Conservation (phyloP, 176 grass and related monocot genomes). For the Phoenix dactylifera region DNA sequence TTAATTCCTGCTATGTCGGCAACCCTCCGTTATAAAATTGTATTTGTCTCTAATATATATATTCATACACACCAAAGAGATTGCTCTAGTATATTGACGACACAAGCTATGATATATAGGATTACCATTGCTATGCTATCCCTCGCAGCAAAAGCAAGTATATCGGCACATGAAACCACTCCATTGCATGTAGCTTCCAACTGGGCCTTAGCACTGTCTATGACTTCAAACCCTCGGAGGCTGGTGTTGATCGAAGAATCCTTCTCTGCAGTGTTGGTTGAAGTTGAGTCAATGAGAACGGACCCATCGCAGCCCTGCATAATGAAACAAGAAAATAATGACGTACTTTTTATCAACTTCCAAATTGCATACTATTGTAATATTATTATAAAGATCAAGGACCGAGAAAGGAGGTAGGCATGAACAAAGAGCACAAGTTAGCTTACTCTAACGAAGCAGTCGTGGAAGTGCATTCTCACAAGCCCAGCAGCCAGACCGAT, state of each 20-base stretch:
- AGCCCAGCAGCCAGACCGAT: slow-evolving; percentile 62
- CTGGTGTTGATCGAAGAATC: slow-evolving; percentile 64
- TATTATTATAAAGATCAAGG: not conserved
- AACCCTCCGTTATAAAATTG: too few species aligned
- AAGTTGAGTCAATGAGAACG: slow-evolving; percentile 70
- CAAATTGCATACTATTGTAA: too few species aligned
- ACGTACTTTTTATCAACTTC: not conserved
- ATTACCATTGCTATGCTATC: slow-evolving; percentile 23
- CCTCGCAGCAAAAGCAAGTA: slow-evolving; percentile 87
- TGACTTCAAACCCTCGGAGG: slow-evolving; percentile 68
- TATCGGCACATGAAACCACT: slow-evolving; percentile 76
- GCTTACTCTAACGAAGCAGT: slow-evolving; percentile 70
- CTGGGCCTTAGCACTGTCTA: slow-evolving; percentile 56
- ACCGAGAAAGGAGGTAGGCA: not conserved
- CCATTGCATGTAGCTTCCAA: slow-evolving; percentile 61
- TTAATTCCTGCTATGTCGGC: too few species aligned
- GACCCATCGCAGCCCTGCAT: slow-evolving; percentile 71
- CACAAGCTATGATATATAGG: too few species aligned
- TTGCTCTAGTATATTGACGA: too few species aligned
- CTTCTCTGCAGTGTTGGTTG: slow-evolving; percentile 70
- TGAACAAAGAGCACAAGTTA: not conserved
- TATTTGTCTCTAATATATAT: too few species aligned
- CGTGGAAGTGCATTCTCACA: slow-evolving; percentile 71
- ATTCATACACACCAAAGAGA: too few species aligned
- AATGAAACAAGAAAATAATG: too few species aligned